A percentile compares a stretch with the other conserved stretches of the same genome.
phyloP scores from a whole-genome alignment of 768 basidiomycete species.

The Hortiboletus flavorubellus region DNA sequence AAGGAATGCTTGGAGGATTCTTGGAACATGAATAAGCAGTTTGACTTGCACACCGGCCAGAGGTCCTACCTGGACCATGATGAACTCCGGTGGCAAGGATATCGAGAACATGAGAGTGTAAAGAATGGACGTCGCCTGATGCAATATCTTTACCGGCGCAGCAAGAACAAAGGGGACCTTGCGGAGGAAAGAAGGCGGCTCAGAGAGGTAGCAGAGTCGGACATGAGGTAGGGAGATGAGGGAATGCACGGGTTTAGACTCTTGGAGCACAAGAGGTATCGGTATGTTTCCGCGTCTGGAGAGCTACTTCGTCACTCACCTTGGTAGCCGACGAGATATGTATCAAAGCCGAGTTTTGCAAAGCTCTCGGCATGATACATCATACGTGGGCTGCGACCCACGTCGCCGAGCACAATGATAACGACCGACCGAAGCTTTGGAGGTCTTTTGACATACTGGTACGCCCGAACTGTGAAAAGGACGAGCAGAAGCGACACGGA shows the following conservation, averaged over 20 bases:
- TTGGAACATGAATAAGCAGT: constrained; percentile 31
- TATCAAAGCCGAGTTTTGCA: constrained; percentile 71
- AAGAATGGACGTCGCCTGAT: constrained; percentile 66
- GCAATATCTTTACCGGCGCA: constrained; percentile 77
- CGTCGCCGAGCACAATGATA: constrained; percentile 91
- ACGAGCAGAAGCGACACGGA: constrained; percentile 14
- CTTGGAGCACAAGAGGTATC: constrained; percentile 36
- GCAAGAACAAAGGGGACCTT: constrained; percentile 63
- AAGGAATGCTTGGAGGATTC: constrained; percentile 98
- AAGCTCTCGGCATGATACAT: constrained; percentile 98
- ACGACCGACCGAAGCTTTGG: constrained; percentile 65
- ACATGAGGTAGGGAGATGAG: constrained; percentile 65
- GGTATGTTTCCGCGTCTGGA: neutral
- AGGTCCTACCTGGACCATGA: constrained; percentile 80
- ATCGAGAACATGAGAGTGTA: constrained; percentile 58
- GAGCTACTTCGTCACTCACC: constrained; percentile 46
- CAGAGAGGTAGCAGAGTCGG: constrained; percentile 62
- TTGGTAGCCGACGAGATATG: constrained; percentile 80
- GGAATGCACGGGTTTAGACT: constrained; percentile 72
- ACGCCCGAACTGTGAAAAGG: constrained; percentile 9
- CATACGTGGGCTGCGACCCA: constrained; percentile 95
- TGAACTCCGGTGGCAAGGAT: constrained; percentile 69
- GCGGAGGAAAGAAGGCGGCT: constrained; percentile 54
- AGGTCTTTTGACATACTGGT: constrained; percentile 16
- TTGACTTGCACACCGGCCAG: neutral